phyloP scores from a whole-genome alignment of 106 monocot genomes.

The Posidonia australis region DNA sequence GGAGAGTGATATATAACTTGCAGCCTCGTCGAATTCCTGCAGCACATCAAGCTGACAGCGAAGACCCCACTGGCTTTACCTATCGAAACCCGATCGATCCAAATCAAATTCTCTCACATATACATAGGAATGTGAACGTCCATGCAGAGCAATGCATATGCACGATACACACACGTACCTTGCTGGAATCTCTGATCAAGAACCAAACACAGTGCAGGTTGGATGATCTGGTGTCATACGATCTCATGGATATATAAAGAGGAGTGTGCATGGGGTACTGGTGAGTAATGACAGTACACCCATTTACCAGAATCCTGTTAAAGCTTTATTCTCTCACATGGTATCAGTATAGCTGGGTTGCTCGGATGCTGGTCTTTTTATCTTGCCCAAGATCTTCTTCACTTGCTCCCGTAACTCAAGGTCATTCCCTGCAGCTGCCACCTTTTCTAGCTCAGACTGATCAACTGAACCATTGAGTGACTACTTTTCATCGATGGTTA shows the following conservation, averaged over 20 bases:
- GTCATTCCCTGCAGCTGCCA: slow-evolving; percentile 11
- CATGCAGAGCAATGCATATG: background rate
- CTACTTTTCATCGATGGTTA: slow-evolving; percentile 69
- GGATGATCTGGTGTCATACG: slow-evolving; percentile 47
- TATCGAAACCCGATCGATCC: slow-evolving; percentile 5
- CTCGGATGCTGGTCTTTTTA: slow-evolving; percentile 30
- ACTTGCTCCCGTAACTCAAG: slow-evolving; percentile 65
- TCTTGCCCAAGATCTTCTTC: slow-evolving; percentile 55
- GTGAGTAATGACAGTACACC: too few species aligned
- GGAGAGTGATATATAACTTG: slow-evolving; percentile 85
- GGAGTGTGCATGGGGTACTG: too few species aligned
- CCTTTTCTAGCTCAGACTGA: slow-evolving; percentile 16
- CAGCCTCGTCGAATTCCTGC: slow-evolving; percentile 71
- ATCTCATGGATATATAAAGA: slow-evolving; percentile 6
- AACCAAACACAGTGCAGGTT: slow-evolving; percentile 77
- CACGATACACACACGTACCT: slow-evolving; percentile 23
- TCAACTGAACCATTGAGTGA: slow-evolving; percentile 31
- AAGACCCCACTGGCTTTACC: slow-evolving; percentile 59
- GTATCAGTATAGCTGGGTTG: slow-evolving; percentile 3
- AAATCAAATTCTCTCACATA: background rate
- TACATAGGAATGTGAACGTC: too few species aligned
- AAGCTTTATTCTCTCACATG: slow-evolving; percentile 47
- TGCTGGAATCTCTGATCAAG: slow-evolving; percentile 44
- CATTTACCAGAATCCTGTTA: slow-evolving; percentile 31
- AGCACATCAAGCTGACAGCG: slow-evolving; percentile 92